These are phyloP conservation scores for Lactarius akahatsu DNA, from an alignment of 768 basidiomycete species.

Conservation along the genomic window DNA sequence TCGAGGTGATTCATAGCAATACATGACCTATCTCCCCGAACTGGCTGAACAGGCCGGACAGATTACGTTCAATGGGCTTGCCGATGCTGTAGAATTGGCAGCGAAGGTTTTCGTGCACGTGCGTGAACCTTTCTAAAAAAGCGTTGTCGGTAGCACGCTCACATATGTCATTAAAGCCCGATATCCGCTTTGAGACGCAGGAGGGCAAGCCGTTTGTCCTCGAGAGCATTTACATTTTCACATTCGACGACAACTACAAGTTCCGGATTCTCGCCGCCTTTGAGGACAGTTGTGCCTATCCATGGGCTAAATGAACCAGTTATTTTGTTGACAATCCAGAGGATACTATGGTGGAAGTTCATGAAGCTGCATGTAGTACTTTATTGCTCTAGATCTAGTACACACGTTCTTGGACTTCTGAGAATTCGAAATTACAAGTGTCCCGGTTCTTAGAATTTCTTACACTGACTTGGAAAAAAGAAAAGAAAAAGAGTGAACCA, in stretches of 20 bases:
- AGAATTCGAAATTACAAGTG: no score
- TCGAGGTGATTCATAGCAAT: slow-evolving; percentile 7
- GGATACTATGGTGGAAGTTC: neutral
- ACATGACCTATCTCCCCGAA: neutral
- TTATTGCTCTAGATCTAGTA: no score
- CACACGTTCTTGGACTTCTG: no score
- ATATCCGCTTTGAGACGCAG: slow-evolving; percentile 2
- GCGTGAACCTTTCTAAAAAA: neutral
- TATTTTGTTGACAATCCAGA: neutral
- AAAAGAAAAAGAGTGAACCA: neutral
- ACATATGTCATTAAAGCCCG: neutral
- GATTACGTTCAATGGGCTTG: slow-evolving; percentile 8
- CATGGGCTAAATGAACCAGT: neutral
- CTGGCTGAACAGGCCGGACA: neutral
- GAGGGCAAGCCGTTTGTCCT: slow-evolving; percentile 9
- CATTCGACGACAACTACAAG: slow-evolving; percentile 8
- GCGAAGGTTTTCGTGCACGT: slow-evolving; percentile 16
- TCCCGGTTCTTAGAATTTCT: no score
- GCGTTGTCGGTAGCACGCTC: neutral
- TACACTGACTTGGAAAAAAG: neutral
- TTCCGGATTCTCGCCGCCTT: slow-evolving; percentile 7
- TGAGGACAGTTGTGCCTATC: neutral
- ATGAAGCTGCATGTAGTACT: neutral
- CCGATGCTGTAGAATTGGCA: neutral
- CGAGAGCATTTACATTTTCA: slow-evolving; percentile 16